Evolutionary conservation across 163 green algal species (phyloP).

Genomic region (Chlamydomonas reinhardtii): DNA sequence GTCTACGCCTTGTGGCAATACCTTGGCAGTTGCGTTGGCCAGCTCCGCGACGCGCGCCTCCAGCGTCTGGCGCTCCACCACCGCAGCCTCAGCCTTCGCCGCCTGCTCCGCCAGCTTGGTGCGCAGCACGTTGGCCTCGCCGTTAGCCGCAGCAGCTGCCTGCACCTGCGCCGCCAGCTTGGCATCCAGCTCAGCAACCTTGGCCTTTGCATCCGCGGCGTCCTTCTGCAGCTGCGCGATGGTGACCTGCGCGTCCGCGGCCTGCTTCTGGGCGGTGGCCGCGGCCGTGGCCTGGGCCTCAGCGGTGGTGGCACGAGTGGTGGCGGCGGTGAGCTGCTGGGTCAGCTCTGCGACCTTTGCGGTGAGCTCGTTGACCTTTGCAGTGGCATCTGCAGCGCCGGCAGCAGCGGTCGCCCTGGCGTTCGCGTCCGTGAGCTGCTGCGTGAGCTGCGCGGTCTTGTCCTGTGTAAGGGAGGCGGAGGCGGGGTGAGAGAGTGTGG

Average conservation of each 20-base stretch:
- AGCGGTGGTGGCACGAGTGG: neutral
- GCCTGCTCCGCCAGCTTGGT: neutral
- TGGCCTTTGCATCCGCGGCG: neutral
- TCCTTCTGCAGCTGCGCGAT: neutral
- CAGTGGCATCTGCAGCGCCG: neutral
- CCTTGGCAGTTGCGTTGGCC: conserved; percentile 3
- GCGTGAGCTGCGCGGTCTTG: neutral
- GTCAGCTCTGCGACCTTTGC: neutral
- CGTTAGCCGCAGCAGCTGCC: conserved; percentile 8
- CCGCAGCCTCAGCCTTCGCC: neutral
- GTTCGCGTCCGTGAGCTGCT: neutral
- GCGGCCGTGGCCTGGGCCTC: neutral
- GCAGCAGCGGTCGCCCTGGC: neutral
- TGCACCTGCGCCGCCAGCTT: conserved; percentile 1
- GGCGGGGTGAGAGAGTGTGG: neutral
- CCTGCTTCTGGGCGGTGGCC: neutral
- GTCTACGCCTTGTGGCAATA: no score
- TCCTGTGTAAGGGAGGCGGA: neutral
- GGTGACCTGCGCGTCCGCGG: neutral
- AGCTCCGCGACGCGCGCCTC: conserved; percentile 16
- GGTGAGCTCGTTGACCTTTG: neutral
- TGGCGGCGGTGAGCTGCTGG: neutral
- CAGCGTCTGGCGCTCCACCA: conserved; percentile 15
- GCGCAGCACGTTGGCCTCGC: conserved; percentile 19
- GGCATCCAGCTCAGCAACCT: neutral